These are phyloP conservation scores for Galium porrigens DNA, from an alignment of 305 asterid genomes.

Conservation along the genomic window DNA sequence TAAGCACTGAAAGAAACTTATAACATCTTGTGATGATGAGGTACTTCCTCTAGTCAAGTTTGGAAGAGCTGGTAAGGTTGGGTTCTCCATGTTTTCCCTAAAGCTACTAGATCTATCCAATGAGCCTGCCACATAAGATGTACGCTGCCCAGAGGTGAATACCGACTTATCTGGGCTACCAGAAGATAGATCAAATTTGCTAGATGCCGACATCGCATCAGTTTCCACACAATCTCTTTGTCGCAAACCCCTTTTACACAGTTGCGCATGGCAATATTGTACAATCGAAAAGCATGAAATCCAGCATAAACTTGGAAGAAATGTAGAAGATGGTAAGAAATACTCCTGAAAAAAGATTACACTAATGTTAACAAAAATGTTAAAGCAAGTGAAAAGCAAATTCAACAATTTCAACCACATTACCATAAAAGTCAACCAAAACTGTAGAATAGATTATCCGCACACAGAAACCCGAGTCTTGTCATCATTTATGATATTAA, in stretches of 20 bases:
- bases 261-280: conserved; percentile 61
- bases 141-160: conserved; percentile 61
- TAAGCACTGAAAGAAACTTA: conserved; percentile 62
- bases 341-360: conserved; percentile 28
- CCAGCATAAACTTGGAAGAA: conserved; percentile 28
- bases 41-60: conserved; percentile 60
- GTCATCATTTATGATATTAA: background rate
- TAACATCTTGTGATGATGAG: conserved; percentile 56
- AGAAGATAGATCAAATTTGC: conserved; percentile 70
- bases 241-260: conserved; percentile 47
- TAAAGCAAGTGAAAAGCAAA: conserved; percentile 17
- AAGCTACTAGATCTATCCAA: conserved; percentile 71
- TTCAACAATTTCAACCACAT: background rate
- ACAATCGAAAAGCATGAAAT: conserved; percentile 36
- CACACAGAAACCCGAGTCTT: conserved; percentile 5
- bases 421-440: background rate
- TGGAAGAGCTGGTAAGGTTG: conserved; percentile 60
- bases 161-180: conserved; percentile 74
- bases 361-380: conserved; percentile 16
- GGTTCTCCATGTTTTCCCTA: conserved; percentile 61
- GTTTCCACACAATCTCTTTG: conserved; percentile 42
- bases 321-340: conserved; percentile 23
- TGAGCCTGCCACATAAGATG: conserved; percentile 49
- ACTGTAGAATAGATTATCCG: background rate
- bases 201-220: conserved; percentile 82